Evolutionary conservation across 805 yeast species (phyloP).

Genomic region (Pichia kluyveri): DNA sequence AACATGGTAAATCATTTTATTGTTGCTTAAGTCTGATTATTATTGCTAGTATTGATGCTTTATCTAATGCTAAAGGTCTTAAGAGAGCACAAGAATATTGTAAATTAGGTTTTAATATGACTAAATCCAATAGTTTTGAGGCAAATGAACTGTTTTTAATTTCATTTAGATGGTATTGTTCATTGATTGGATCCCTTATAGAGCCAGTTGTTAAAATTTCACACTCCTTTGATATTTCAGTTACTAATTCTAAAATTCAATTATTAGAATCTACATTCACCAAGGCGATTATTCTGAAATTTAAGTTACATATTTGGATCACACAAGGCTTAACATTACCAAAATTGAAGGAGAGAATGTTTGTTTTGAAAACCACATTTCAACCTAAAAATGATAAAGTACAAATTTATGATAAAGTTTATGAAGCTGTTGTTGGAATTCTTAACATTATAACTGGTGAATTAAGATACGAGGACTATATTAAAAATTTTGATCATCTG

Average conservation of each 20-base stretch:
- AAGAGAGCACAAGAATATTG: slow-evolving; percentile 33
- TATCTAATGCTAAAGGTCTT: slow-evolving; percentile 24
- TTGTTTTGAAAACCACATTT: neutral
- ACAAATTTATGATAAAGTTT: neutral
- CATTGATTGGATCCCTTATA: slow-evolving; percentile 32
- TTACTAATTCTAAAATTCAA: slow-evolving; percentile 8
- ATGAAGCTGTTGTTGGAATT: neutral
- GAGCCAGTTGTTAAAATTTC: slow-evolving; percentile 31
- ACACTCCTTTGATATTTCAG: slow-evolving; percentile 16
- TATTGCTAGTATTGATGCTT: slow-evolving; percentile 28
- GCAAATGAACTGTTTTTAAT: slow-evolving; percentile 28
- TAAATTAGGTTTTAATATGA: slow-evolving; percentile 31
- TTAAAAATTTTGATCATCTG: neutral
- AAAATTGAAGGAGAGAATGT: slow-evolving; percentile 7
- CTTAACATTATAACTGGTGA: slow-evolving; percentile 7
- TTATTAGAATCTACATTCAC: neutral
- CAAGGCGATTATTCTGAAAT: slow-evolving; percentile 6
- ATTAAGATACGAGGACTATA: neutral
- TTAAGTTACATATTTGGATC: slow-evolving; percentile 12
- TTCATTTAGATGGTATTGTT: slow-evolving; percentile 34
- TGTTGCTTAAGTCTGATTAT: slow-evolving; percentile 33
- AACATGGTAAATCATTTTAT: slow-evolving; percentile 31
- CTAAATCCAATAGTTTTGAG: slow-evolving; percentile 22
- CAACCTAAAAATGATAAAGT: neutral
- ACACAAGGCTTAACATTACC: slow-evolving; percentile 8